Evolutionary conservation across 768 basidiomycete species (phyloP), one percentile per base, ranked within the genome.

Genomic region (Phlebiopsis flavidoalba): DNA sequence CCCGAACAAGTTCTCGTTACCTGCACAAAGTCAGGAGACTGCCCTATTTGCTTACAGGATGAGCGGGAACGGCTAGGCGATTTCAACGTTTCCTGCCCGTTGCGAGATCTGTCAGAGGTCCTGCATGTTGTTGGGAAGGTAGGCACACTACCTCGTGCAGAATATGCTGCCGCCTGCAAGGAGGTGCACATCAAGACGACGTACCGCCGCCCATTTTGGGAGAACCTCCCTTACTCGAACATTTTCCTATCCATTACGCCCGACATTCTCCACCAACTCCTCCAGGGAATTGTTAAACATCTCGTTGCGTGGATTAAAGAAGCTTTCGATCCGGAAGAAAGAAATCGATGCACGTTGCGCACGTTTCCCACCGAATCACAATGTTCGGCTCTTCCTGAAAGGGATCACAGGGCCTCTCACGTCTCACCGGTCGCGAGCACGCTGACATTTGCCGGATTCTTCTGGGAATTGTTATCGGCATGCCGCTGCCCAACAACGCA

Each of bases 231-330:
- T 0, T 69, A 68, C 59, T 31, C 46, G 8, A 60, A 73, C 37
- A 69, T 71, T 46, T 70, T 64, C 53, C 31, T 8, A 0, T 43
- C 68, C 2, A 69, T 72, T 49, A 69, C 67, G 2, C 67, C 71
- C 1, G 71, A 73, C 48, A 60, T 72, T 40, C 65, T 73, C 3
- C 72, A 73, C 53, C 72, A 73, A 48, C 55, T 73, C 0, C 63
- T 64, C 31, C 71, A 73, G 55, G 71, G 72, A 8, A 56, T 73
- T 15, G n/a, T 72, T 51, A 72, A 72, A 51, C 67, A 73, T 55
- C 37, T 71, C 0, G 31, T 72, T 19, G 12, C 60, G 3, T 72
- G 72, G 72, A 8, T 70, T 8, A 19, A 51, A 22, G 11, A 48
- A 3, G 65, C 63, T 8, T 67, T 58, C 26, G 58, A 61, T 0